Base-by-base conservation (phyloP, 2,329 filamentous ascomycete species). In the Rhexocercosporidium sp. region DNA sequence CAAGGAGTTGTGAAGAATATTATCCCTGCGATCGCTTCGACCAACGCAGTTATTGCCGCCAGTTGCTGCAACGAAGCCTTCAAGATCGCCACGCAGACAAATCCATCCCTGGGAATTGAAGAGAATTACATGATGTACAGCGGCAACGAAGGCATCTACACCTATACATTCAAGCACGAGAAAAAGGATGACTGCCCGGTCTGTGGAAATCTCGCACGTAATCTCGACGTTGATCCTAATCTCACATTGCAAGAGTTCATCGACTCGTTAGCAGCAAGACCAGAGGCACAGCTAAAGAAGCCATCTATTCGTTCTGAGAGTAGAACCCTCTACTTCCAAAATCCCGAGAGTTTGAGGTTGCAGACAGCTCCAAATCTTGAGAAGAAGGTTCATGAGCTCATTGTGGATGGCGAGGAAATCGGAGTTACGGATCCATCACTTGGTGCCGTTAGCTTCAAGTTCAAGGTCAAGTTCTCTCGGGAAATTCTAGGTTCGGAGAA, bases 81-180 rank as follows among this genome's bases (percentile, higher is more conserved):
- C 81, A 99, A 99, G 81, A 92, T 99, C 70, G 92, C 91, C 49
- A 97, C 93, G 16, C 88, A 86, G 59, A 88, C 90, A 44, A 96
- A 95, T 37, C 93, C 95, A 0, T 90, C 89, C 70, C 84, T 99
- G 18, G 92, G 91, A 14, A 84, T 88, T 70, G 89, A 91, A 53
- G 91, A 91, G 65, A 97, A 97, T 78, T 99, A 99, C 82, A 98
- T 98, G 94, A 97, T 97, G 92, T 99, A 99, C 79, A 97, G 93
- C 14, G 96, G 96, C 56, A 94, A 98, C 76, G 95, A 97, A 76
- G 88, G 92, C 72, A 91, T 99, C 72, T 99, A 99, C 82, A 99
- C 96, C 0, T 97, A 97, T 80, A 99, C 96, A 0, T 99, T 98
- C 78, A 90, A 94, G 75, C 94, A 97, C 75, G 91, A 97, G 81